phyloP scores from a whole-genome alignment of 2,329 filamentous ascomycete genomes.

The Myriosclerotinia duriaeana region DNA sequence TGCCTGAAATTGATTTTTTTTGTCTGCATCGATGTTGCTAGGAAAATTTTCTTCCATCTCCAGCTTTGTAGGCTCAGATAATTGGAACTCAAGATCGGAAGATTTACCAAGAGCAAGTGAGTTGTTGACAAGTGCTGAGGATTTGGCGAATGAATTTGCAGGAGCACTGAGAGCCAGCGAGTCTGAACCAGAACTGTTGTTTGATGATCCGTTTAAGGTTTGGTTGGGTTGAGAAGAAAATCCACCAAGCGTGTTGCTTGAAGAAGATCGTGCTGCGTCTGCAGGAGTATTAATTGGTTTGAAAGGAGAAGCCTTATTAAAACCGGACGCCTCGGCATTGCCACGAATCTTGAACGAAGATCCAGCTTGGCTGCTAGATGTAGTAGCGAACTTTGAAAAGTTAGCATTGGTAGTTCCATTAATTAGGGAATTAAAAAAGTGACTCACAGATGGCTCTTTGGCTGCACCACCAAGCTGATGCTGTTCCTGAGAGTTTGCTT shows the following conservation, averaged over 20 bases:
- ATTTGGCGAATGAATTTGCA: slow-evolving; percentile 12
- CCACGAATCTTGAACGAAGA: slow-evolving; percentile 15
- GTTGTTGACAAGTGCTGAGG: background rate
- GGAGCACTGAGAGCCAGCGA: background rate
- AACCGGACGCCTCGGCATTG: slow-evolving; percentile 8
- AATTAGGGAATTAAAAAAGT: background rate
- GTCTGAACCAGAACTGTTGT: background rate
- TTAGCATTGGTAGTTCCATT: background rate
- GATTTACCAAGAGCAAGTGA: slow-evolving; percentile 18
- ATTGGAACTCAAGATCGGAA: slow-evolving; percentile 18
- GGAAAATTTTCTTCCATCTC: slow-evolving; percentile 32
- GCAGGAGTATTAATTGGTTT: slow-evolving; percentile 29
- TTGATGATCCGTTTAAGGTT: slow-evolving; percentile 12
- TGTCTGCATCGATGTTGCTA: slow-evolving; percentile 29
- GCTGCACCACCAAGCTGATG: background rate
- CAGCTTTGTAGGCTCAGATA: slow-evolving; percentile 31
- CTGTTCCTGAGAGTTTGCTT: background rate
- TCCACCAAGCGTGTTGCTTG: slow-evolving; percentile 28
- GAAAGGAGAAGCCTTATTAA: slow-evolving; percentile 16
- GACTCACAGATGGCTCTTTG: slow-evolving; percentile 7
- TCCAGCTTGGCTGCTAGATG: background rate
- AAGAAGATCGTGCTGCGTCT: slow-evolving; percentile 27
- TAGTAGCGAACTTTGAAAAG: background rate
- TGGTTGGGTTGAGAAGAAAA: slow-evolving; percentile 11
- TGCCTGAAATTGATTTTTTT: slow-evolving; percentile 33